Percentiles rank a stretch among this genome's conserved stretches.
phyloP scores from a whole-genome alignment of 805 yeast genomes.

The Babjeviella inositovora region DNA sequence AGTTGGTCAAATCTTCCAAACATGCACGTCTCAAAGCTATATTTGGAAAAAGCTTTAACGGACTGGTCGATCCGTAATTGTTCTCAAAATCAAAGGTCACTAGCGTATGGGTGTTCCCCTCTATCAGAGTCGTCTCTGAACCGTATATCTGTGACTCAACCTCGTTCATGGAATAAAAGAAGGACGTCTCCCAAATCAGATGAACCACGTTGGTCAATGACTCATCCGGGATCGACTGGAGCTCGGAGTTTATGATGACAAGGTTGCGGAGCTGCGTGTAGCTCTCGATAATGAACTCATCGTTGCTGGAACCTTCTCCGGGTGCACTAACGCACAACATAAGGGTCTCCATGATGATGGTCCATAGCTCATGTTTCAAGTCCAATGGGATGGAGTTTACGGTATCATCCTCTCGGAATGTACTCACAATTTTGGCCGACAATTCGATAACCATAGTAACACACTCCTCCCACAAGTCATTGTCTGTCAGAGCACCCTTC shows the following conservation, averaged over 20 bases:
- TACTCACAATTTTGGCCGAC: conserved; percentile 12
- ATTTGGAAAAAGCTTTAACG: conserved; percentile 24
- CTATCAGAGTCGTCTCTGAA: conserved; percentile 12
- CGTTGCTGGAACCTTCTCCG: conserved; percentile 14
- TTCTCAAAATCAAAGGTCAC: conserved; percentile 24
- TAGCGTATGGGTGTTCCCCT: conserved; percentile 18
- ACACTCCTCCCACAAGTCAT: conserved; percentile 2
- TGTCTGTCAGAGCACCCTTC: conserved; percentile 11
- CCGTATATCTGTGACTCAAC: conserved; percentile 21
- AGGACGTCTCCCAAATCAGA: conserved; percentile 42
- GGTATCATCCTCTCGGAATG: no score
- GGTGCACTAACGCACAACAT: conserved; percentile 19
- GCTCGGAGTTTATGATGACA: conserved; percentile 21
- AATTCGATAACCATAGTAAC: conserved; percentile 4
- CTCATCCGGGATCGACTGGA: conserved; percentile 8
- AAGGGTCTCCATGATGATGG: conserved; percentile 20
- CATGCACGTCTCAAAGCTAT: conserved; percentile 35
- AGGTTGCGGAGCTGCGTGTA: conserved; percentile 22
- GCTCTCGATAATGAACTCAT: conserved; percentile 24
- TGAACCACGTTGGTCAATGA: conserved; percentile 25
- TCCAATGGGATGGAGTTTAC: conserved; percentile 4
- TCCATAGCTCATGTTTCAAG: conserved; percentile 14
- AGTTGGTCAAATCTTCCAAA: conserved; percentile 29
- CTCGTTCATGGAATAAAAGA: conserved; percentile 38
- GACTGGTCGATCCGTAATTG: conserved; percentile 49